A percentile compares a stretch with the other conserved stretches of the same genome.
Conservation (phyloP, 805 yeast genomes). For the Yarrowia hollandica region DNA sequence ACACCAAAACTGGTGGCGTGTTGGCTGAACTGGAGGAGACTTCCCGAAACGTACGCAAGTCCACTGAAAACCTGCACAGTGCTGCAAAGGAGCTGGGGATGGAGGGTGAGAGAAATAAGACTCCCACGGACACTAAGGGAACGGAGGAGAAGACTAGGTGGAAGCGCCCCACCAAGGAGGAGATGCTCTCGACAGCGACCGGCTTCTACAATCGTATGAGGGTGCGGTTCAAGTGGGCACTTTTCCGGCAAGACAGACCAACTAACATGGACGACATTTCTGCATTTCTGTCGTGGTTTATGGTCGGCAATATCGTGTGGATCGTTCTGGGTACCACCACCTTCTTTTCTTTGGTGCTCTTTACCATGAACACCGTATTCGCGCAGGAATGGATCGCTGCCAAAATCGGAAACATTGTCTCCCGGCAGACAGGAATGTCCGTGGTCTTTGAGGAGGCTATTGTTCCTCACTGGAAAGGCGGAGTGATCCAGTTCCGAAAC, state of each 20-base stretch:
- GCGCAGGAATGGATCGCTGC: conserved; percentile 88
- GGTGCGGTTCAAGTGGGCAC: conserved; percentile 66
- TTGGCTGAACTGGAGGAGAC: not conserved
- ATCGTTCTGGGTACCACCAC: conserved; percentile 89
- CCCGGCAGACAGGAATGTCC: conserved; percentile 75
- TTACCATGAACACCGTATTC: conserved; percentile 76
- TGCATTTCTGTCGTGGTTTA: conserved; percentile 88
- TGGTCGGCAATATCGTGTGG: conserved; percentile 81
- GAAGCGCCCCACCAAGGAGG: conserved; percentile 43
- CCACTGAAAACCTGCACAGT: not conserved
- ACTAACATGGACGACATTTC: conserved; percentile 89
- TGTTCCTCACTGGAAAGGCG: conserved; percentile 90
- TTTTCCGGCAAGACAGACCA: conserved; percentile 75
- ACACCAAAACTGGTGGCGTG: conserved; percentile 3
- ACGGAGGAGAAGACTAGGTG: conserved; percentile 3
- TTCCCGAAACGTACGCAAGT: conserved; percentile 2
- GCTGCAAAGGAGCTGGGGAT: not conserved
- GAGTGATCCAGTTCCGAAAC: conserved; percentile 77
- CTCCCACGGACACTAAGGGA: not conserved
- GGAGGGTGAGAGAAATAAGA: not conserved
- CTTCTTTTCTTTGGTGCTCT: conserved; percentile 75
- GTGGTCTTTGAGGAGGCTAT: conserved; percentile 92
- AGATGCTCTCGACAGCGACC: conserved; percentile 48
- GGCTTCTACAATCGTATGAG: conserved; percentile 46
- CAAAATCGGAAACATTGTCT: conserved; percentile 75